Percentiles rank a stretch among this genome's conserved stretches.
phyloP scores from a whole-genome alignment of 139 green algal species.

The Haematococcus lacustris region DNA sequence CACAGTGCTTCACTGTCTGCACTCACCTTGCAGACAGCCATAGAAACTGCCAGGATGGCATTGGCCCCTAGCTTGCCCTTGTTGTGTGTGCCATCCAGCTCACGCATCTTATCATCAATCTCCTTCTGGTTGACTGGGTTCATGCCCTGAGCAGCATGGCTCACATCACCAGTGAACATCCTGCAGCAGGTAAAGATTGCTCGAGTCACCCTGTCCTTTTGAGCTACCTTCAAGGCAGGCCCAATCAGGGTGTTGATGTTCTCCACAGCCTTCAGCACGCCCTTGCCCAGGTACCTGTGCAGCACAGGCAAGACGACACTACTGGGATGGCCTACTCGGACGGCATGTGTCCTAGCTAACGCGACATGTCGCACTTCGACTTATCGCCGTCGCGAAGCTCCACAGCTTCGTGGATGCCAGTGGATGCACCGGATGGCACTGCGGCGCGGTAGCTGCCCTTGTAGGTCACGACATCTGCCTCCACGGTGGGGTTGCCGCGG shows the following conservation, averaged over 20 bases:
- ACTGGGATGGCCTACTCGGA: too few species aligned
- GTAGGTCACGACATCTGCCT: slow-evolving; percentile 81
- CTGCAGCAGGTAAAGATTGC: background rate
- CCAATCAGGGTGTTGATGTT: slow-evolving; percentile 95
- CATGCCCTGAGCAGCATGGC: slow-evolving; percentile 56
- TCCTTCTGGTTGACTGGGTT: slow-evolving; percentile 84
- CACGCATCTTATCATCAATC: slow-evolving; percentile 89
- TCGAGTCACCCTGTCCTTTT: background rate
- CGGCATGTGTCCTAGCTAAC: too few species aligned
- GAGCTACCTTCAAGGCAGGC: slow-evolving; percentile 67
- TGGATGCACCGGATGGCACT: slow-evolving; percentile 89
- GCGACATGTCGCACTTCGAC: slow-evolving; percentile 39
- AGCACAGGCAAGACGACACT: too few species aligned
- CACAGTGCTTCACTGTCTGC: background rate
- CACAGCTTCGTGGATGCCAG: slow-evolving; percentile 94
- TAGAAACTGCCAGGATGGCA: slow-evolving; percentile 96
- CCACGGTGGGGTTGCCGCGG: slow-evolving; percentile 95
- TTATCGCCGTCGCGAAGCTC: slow-evolving; percentile 94
- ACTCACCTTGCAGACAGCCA: slow-evolving; percentile 79
- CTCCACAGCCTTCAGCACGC: slow-evolving; percentile 86
- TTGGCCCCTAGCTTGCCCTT: slow-evolving; percentile 98
- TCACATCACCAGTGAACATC: background rate
- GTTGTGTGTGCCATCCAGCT: slow-evolving; percentile 94
- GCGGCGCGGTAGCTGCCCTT: slow-evolving; percentile 88
- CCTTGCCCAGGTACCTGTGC: slow-evolving; percentile 87